Base-by-base conservation (phyloP, 1,139 yeast genomes). In the Hansenula lynferdii region DNA sequence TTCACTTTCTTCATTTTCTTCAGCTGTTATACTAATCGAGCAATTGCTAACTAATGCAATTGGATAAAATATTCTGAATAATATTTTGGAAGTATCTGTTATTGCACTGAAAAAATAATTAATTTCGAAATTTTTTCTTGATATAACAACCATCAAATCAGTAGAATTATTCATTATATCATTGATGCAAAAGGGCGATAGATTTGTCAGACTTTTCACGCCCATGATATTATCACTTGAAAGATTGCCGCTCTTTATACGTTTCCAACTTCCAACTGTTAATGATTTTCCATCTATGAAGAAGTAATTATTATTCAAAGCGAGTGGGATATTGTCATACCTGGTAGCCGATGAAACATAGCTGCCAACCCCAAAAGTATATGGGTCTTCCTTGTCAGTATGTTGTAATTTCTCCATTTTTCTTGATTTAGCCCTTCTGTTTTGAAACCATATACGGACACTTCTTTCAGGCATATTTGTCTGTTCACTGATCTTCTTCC, bases 391-490 rank as follows among this genome's bases (percentile, higher is more conserved):
- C 24, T 39, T 44, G 5, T 40, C 48, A 8, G 19, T 30, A 12
- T 37, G 36, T n/a, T 43, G 68, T 57, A 71, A 57, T 39, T 80
- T 65, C 49, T 75, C 81, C 47, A 70, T 56, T 53, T 76, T 80
- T 55, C 90, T 72, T 36, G 78, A 71, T 56, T 87, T 87, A 16
- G 96, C 96, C 44, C 97, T 65, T 50, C 94, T 69, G 57, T 90
- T 90, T 59, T 90, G 97, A 57, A 90, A 90, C 97, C 97, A 90
- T 36, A 90, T 89, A 41, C 96, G 73, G 3, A 90, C 96, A 6
- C 95, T 89, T 48, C 95, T 75, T 54, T 89, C 96, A 8, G 92
- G 79, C 92, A 90, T 85, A 34, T 85, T 85, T 3, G 95, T 86
- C 44, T 71, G 72, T 8, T 72, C 76, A 35, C 95, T 81, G 35